Evolutionary conservation across 1,284 basidiomycete genomes (phyloP), one percentile per base, ranked within the genome.

Genomic region (Schizopora paradoxa): DNA sequence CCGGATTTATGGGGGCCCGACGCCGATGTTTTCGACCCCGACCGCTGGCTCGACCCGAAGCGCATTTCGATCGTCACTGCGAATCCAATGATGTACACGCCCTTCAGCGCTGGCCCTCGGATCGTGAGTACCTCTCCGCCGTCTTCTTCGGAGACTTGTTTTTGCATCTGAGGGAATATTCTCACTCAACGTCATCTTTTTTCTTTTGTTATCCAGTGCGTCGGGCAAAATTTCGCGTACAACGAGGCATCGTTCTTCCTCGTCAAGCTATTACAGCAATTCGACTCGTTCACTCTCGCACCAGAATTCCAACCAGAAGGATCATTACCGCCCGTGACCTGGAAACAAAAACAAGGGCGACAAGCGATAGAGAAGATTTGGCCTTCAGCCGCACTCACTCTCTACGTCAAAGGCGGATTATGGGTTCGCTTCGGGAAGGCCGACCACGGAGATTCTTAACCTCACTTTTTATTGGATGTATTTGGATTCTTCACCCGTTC

Each of bases 181-280:
- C 67, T 72, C 21, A 34, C 32, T 13, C 25, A 21, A 38, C 29
- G 27, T 26, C 34, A 4, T 40, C 22, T 29, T 41, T 21, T 38
- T 19, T 45, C 19, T n/a, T 33, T 22, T 11, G 22, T 21, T 33
- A 18, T 43, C 11, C 53, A 84, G 82, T 86, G 83, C 55, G 61
- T 86, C 13, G 84, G 83, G 5, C 81, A 85, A 58, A 79, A 83
- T 53, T 84, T 83, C 51, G 83, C 83, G 3, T 79, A 78, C 51
- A 85, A 85, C 56, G 78, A 87, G 58, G 76, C 79, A 35, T 77
- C 79, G 2, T 86, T 76, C 57, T 78, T 85, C 61, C 69, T 87
- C 27, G 75, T 80, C 6, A 69, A 78, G 23, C 60, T 87, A 21
- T 58, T 87, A 39, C 83, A 86, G 54, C 68, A 68, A 18, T 86